Evolutionary conservation across 208 protist species (phyloP).

Genomic region (Wallacemonas rigidus): DNA sequence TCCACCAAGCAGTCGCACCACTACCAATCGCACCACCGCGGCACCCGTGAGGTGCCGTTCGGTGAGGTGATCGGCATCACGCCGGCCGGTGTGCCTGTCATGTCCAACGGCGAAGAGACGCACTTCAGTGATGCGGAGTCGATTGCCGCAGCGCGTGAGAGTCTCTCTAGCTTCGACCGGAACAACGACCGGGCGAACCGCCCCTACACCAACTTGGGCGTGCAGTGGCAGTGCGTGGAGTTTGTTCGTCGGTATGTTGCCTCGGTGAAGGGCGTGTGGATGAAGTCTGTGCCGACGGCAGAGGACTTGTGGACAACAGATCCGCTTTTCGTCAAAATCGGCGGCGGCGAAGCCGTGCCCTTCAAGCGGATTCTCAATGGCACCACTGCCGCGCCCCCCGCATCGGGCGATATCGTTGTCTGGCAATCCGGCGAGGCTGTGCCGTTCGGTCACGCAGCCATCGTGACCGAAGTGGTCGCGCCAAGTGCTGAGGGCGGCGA

Average conservation of each 20-base stretch:
- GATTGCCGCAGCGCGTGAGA: conserved; percentile 30
- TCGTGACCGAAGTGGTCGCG: conserved; percentile 45
- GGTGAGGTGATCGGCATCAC: conserved; percentile 63
- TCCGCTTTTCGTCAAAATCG: conserved; percentile 29
- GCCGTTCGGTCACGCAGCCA: conserved; percentile 64
- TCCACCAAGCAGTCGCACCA: conserved; percentile 21
- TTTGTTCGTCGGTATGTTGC: conserved; percentile 75
- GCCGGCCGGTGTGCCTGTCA: conserved; percentile 60
- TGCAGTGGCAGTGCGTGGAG: conserved; percentile 77
- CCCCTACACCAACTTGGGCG: conserved; percentile 44
- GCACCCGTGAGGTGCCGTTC: conserved; percentile 55
- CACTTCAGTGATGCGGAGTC: conserved; percentile 60
- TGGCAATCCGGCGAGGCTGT: conserved; percentile 45
- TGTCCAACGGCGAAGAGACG: conserved; percentile 68
- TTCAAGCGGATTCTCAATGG: conserved; percentile 43
- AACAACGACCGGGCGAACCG: background rate
- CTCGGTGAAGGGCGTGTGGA: conserved; percentile 66
- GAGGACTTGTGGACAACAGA: conserved; percentile 54
- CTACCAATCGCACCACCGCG: conserved; percentile 37
- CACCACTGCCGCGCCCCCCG: conserved; percentile 23
- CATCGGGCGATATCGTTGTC: conserved; percentile 60
- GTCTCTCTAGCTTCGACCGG: conserved; percentile 43
- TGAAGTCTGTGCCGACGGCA: conserved; percentile 48
- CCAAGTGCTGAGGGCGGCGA: conserved; percentile 6
- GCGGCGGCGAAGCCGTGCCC: conserved; percentile 27